Evolutionary conservation across 306 rosid genomes (phyloP), one percentile per base, ranked within the genome.

Genomic region (Vigna reflexopilosa): DNA sequence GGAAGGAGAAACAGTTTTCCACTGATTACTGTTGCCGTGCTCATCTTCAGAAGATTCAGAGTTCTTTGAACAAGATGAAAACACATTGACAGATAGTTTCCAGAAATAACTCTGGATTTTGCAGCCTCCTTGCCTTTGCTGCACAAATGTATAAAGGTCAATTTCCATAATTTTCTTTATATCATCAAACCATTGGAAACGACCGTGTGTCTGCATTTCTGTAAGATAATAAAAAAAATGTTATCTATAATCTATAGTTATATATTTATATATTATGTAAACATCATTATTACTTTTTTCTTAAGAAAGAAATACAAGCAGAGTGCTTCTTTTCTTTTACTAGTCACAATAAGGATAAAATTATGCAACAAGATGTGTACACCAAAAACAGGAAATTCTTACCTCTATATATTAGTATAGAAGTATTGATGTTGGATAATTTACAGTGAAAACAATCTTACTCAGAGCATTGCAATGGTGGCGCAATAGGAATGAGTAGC

Each of bases 121-220:
- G 84, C 80, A 54, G 78, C 83, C 80, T 76, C 85, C 70, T 66
- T 86, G 67, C 85, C 83, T 79, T 78, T 84, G 67, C 96, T 91
- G 58, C 52, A 70, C 17, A 50, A 59, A 67, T 9, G 67, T 30
- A 73, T 1, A 59, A 70, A 4, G 38, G 50, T 26, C 70, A 36
- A 80, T 72, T 6, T 6, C 9, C 42, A 1, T 36, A 36, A 36
- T 40, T 40, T 30, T 40, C 11, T 40, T 8, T 1, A 5, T 9
- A 40, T 40, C 45, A 40, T 40, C 45, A 40, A 40, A 40, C 11
- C 11, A 8, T 10, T 40, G 45, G 45, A 40, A 40, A 40, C 8
- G 11, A 7, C 7, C 11, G 45, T 7, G 0, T 40, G 45, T 7
- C 11, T 2, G 11, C 45, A 7, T 7, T 40, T 40, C 3, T 40